A percentile compares a stretch with the other conserved stretches of the same genome.
phyloP scores from a whole-genome alignment of 345 rosid species.

The Kernera saxatilis region DNA sequence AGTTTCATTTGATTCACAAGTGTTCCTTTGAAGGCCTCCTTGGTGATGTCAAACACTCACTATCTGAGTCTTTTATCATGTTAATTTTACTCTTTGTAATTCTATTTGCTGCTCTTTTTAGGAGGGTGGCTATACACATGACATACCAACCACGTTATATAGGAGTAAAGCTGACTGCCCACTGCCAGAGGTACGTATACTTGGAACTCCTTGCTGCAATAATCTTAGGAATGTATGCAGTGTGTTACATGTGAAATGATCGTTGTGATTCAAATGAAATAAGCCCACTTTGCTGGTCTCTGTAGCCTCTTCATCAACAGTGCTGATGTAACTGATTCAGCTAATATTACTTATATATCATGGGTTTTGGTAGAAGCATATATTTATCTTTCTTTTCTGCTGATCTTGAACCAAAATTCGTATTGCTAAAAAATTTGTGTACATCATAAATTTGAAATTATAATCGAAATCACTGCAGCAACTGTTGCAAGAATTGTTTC shows the following conservation, averaged over 20 bases:
- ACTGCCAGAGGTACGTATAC: slow-evolving; percentile 65
- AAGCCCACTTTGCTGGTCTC: not conserved
- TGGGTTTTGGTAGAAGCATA: not conserved
- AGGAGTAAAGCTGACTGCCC: slow-evolving; percentile 99
- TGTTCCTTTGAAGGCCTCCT: not conserved
- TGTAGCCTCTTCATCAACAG: not conserved
- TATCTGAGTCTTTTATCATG: not conserved
- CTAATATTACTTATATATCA: not conserved
- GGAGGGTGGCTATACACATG: slow-evolving; percentile 87
- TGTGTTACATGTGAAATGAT: not conserved
- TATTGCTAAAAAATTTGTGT: not conserved
- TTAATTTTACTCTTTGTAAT: not conserved
- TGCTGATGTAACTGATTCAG: not conserved
- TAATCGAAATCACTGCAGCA: not conserved
- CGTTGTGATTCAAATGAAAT: not conserved
- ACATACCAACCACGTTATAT: slow-evolving; percentile 95
- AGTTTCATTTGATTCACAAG: not conserved
- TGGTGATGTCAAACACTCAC: not conserved
- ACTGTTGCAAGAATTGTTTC: not conserved
- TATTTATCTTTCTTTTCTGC: not conserved
- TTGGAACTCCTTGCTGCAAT: not conserved
- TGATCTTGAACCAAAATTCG: not conserved
- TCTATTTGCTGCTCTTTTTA: slow-evolving; percentile 22
- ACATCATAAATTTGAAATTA: not conserved
- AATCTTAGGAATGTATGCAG: not conserved